Base-by-base conservation (phyloP, 2,329 filamentous ascomycete genomes). In the Beauveria asiatica region DNA sequence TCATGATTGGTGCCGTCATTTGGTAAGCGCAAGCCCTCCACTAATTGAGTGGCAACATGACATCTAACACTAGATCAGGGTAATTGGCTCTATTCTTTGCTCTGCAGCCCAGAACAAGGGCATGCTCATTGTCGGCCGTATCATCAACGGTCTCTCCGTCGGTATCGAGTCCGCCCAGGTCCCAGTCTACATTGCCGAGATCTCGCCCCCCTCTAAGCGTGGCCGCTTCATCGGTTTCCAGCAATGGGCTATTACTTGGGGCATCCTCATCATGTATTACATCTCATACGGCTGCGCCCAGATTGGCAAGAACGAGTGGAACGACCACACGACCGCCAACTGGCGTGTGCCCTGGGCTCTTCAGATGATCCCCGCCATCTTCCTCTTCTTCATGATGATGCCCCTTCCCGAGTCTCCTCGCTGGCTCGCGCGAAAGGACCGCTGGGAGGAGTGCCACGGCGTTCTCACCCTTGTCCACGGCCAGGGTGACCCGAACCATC, bases 181-280 rank as follows among this genome's bases (percentile, higher is more conserved):
- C 7, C 86, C 86, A 5, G 85, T 89, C 60, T 89, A 89, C 72
- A 83, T 89, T 54, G 82, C 85, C 46, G 87, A 89, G 68, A 78
- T 88, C 76, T 85, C 67, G 5, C 65, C 68, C 10, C 81, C 81
- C 46, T 80, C 80, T 3, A 71, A 73, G 57, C 82, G 86, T 63
- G 86, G 86, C 30, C 81, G 37, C 71, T 86, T 92, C 51, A 86
- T 92, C 30, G 84, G 86, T 59, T 80, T 83, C 58, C 87, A 91
- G 71, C 88, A 91, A 70, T 87, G 86, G 77, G 85, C 87, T 53
- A 90, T 92, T 64, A 89, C 87, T 59, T 88, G 72, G 71, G 72
- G 72, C 61, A 87, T 87, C 65, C 69, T 87, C 64, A 84, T 86
- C 74, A 87, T 87, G 84, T 88, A 87, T 75, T 86, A 84, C 69